Evolutionary conservation across 768 basidiomycete species (phyloP).

Genomic region (Wakefieldia striispora): DNA sequence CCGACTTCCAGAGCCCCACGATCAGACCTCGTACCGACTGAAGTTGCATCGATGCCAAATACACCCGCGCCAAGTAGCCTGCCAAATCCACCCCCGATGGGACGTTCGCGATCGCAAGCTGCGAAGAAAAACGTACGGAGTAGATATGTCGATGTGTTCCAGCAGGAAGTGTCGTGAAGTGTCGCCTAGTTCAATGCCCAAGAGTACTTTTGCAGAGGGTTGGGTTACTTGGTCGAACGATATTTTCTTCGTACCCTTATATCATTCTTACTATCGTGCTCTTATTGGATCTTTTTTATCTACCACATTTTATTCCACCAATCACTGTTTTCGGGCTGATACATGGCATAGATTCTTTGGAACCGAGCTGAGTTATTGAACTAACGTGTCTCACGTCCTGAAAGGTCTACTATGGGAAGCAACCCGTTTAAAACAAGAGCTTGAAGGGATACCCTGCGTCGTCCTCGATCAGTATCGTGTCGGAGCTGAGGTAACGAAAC

Average conservation of each 20-base stretch:
- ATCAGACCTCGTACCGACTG: slow-evolving; percentile 61
- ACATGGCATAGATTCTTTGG: slow-evolving; percentile 1
- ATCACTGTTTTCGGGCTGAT: slow-evolving; percentile 1
- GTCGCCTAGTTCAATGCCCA: slow-evolving; percentile 10
- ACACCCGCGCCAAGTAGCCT: slow-evolving; percentile 26
- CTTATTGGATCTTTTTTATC: slow-evolving; percentile 24
- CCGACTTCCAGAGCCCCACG: slow-evolving; percentile 53
- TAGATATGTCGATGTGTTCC: slow-evolving; percentile 91
- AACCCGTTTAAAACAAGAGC: slow-evolving; percentile 55
- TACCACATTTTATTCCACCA: slow-evolving; percentile 15
- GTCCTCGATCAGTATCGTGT: slow-evolving; percentile 1
- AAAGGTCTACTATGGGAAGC: not conserved
- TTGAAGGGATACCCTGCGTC: slow-evolving; percentile 75
- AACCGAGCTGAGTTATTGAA: not conserved
- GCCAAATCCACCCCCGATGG: slow-evolving; percentile 38
- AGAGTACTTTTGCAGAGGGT: not conserved
- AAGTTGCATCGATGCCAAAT: slow-evolving; percentile 34
- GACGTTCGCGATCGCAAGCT: slow-evolving; percentile 50
- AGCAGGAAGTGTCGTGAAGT: slow-evolving; percentile 41
- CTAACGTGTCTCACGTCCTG: not conserved
- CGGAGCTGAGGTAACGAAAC: slow-evolving; percentile 3
- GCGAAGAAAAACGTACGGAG: slow-evolving; percentile 76
- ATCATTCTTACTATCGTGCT: slow-evolving; percentile 15
- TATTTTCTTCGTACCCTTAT: slow-evolving; percentile 16
- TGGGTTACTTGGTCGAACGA: not conserved